Conservation (phyloP, 306 rosid genomes). For the Cicer judaicum region DNA sequence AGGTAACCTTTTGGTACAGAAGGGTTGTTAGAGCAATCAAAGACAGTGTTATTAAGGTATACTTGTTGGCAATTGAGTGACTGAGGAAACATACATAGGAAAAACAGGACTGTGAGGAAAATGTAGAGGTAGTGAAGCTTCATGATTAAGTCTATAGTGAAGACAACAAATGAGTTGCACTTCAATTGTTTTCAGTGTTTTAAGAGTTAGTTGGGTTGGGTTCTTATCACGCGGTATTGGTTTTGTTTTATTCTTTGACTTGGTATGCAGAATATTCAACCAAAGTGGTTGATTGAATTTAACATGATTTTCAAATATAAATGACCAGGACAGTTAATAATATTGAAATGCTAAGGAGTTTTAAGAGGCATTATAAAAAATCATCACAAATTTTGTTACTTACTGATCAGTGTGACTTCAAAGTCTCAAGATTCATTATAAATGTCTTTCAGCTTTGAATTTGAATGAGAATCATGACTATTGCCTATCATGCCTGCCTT, state of each 20-base stretch:
- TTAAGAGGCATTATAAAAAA: no score
- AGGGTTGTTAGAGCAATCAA: conserved; percentile 46
- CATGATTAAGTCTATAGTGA: conserved; percentile 41
- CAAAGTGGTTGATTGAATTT: background rate
- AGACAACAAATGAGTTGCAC: conserved; percentile 37
- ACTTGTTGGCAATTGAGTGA: conserved; percentile 53
- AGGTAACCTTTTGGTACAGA: conserved; percentile 56
- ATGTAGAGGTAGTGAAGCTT: conserved; percentile 20
- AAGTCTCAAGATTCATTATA: background rate
- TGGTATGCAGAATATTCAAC: conserved; percentile 31
- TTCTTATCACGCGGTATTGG: conserved; percentile 39
- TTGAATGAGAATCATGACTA: background rate
- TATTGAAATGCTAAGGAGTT: conserved; percentile 21
- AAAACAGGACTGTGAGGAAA: conserved; percentile 31
- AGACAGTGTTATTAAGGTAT: conserved; percentile 46
- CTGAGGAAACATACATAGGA: conserved; percentile 38
- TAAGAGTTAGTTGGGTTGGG: conserved; percentile 1
- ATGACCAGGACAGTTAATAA: conserved; percentile 15
- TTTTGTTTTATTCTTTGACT: conserved; percentile 35
- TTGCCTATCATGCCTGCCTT: background rate
- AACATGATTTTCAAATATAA: conserved; percentile 33
- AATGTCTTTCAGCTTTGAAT: conserved; percentile 4
- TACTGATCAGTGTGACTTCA: background rate
- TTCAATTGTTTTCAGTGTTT: conserved; percentile 37
- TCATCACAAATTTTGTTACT: background rate